phyloP scores from a whole-genome alignment of 2,329 filamentous ascomycete genomes.

The Fusarium proliferatum region DNA sequence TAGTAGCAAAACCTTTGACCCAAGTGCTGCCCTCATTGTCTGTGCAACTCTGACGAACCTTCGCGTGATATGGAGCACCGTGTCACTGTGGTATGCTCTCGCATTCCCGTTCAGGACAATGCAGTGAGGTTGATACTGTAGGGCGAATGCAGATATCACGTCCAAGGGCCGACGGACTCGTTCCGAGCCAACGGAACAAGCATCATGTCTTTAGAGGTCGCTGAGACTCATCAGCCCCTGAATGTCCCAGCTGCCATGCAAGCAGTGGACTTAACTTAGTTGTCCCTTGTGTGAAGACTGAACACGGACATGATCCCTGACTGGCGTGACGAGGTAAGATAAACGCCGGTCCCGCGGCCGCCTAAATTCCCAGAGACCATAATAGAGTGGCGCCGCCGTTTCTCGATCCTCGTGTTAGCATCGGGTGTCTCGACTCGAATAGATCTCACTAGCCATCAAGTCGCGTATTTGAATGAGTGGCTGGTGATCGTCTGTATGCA shows the following conservation, averaged over 20 bases:
- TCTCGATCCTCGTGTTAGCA: not conserved
- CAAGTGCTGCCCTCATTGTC: constrained; percentile 2
- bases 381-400: not conserved
- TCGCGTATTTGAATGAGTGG: constrained; percentile 3
- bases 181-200: constrained; percentile 21
- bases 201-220: constrained; percentile 5
- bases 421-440: not conserved
- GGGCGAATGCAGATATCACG: constrained; percentile 13
- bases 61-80: not conserved
- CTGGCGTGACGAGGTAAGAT: constrained; percentile 32
- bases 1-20: constrained; percentile 1
- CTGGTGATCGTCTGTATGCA: not conserved
- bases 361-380: not conserved
- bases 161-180: constrained; percentile 4
- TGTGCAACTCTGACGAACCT: constrained; percentile 1
- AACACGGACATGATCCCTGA: constrained; percentile 15
- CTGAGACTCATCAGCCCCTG: constrained; percentile 27
- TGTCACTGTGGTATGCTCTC: constrained; percentile 1
- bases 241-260: constrained; percentile 30
- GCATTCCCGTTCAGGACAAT: not conserved
- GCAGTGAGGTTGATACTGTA: constrained; percentile 9
- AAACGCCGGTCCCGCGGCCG: constrained; percentile 21
- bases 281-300: not conserved
- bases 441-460: constrained; percentile 1
- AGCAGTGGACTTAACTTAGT: constrained; percentile 1